Conservation (phyloP, 73 alveolate genomes). For the Blepharisma japonicum region DNA sequence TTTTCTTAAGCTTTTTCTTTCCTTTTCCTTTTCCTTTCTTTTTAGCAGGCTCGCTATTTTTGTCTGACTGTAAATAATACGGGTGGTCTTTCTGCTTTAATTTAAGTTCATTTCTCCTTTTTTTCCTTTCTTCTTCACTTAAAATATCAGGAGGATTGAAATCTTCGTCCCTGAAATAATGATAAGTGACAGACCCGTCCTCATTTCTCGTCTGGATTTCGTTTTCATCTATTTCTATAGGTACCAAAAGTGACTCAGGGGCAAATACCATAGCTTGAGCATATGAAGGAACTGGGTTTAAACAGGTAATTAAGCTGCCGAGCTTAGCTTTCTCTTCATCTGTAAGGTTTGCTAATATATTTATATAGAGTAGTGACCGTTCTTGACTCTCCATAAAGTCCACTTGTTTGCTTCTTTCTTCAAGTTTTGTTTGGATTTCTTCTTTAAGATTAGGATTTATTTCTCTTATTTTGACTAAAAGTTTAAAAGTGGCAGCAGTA, state of each 20-base stretch:
- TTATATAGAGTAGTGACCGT: not conserved
- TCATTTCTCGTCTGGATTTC: not conserved
- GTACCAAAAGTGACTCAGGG: not conserved
- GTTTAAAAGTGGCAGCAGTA: not conserved
- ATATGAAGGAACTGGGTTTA: not conserved
- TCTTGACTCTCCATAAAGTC: constrained; percentile 26
- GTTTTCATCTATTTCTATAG: not conserved
- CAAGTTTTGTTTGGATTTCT: not conserved
- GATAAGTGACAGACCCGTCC: not conserved
- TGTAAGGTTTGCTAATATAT: not conserved
- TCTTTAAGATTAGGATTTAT: not conserved
- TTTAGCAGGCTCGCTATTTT: not conserved
- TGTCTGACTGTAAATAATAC: not conserved
- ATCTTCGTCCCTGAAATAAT: constrained; percentile 27
- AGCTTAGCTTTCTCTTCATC: not conserved
- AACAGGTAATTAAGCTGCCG: not conserved
- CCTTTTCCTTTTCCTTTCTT: constrained; percentile 7
- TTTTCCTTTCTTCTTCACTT: no score
- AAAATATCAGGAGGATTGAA: not conserved
- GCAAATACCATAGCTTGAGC: constrained; percentile 16
- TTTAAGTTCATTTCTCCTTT: no score
- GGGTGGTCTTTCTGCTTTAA: no score
- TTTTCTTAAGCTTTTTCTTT: not conserved
- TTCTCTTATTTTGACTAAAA: not conserved
- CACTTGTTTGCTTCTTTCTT: not conserved